Conservation (phyloP, 2,329 filamentous ascomycete genomes). For the Talaromyces islandicus region DNA sequence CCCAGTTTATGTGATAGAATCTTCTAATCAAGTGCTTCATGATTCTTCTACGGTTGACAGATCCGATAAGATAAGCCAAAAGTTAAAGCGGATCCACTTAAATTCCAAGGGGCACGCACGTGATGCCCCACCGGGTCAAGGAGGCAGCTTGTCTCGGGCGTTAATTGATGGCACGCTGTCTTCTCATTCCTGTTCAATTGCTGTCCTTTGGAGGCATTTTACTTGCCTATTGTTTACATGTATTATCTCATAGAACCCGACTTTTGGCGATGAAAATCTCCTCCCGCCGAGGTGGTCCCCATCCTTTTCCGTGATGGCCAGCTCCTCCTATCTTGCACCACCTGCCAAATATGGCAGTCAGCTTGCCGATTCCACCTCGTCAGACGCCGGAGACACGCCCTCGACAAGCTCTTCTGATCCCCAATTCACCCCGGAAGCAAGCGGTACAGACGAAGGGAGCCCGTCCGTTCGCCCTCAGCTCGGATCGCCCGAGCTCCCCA, state of each 20-base stretch:
- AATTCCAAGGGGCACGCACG: constrained; percentile 4
- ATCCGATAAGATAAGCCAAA: background rate
- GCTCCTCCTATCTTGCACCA: constrained; percentile 18
- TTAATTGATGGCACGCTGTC: too few relatives aligned
- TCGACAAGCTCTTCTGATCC: constrained; percentile 20
- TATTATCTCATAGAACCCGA: background rate
- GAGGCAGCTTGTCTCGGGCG: background rate
- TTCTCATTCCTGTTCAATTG: background rate
- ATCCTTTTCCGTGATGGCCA: constrained; percentile 14
- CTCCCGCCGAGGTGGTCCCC: background rate
- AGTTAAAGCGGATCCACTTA: background rate
- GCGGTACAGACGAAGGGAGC: constrained; percentile 21
- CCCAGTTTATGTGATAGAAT: too few relatives aligned
- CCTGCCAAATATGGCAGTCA: constrained; percentile 9
- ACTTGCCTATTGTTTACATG: background rate
- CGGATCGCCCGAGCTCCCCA: constrained; percentile 18
- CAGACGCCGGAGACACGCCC: constrained; percentile 18
- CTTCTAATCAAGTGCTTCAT: too few relatives aligned
- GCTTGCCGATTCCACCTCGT: constrained; percentile 3
- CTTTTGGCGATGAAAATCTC: background rate
- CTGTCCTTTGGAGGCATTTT: background rate
- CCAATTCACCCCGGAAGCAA: constrained; percentile 31
- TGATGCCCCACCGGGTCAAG: background rate
- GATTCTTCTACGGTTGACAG: background rate
- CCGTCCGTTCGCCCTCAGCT: constrained; percentile 11